Base-by-base conservation (phyloP, 2,329 filamentous ascomycete species). In the Aspergillus eucalypticola region DNA sequence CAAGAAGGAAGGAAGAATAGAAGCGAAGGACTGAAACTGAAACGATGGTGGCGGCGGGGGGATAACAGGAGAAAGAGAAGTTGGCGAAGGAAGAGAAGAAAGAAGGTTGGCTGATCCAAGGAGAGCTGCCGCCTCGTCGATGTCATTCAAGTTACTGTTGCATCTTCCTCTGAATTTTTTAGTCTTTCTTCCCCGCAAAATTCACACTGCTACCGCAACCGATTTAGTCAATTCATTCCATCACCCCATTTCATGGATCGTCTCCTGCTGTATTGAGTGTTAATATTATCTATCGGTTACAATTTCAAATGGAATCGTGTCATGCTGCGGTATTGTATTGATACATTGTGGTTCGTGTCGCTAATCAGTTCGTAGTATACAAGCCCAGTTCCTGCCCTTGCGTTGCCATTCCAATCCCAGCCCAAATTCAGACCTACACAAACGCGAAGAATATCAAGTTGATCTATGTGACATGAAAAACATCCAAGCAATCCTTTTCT, bases 331-430 rank as follows among this genome's bases (percentile, higher is more conserved):
- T 38, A 55, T 38, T 21, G 39, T 73, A 67, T 70, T 72, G 66
- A 62, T 73, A 74, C 72, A 55, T 29, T 39, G 23, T 73, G 61
- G 63, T 32, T 58, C 48, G 56, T 71, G 61, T 69, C 67, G 66
- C 65, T 74, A 71, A 71, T 44, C 19, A 53, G 27, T 35, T 35
- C 32, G 11, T 67, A 67, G 56, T 72, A 73, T 67, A 70, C 32
- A 61, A 63, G 61, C 56, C 27, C 53, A 44, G 19, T 44, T 21
- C 41, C 39, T 42, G 39, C 27, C 38, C 35, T 27, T 19, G 53
- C 53, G 39, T 46, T 46, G 39, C 25, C 41, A 15, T 55, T 29
- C 53, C 29, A 41, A 29, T 53, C 17, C 53, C 53, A 60, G 25
- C 56, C 63, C 48, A 50, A 41, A 41, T n/a, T 39, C 25, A 21